Base-by-base conservation (phyloP, 139 green algal genomes). In the Coelastrella sp. region DNA sequence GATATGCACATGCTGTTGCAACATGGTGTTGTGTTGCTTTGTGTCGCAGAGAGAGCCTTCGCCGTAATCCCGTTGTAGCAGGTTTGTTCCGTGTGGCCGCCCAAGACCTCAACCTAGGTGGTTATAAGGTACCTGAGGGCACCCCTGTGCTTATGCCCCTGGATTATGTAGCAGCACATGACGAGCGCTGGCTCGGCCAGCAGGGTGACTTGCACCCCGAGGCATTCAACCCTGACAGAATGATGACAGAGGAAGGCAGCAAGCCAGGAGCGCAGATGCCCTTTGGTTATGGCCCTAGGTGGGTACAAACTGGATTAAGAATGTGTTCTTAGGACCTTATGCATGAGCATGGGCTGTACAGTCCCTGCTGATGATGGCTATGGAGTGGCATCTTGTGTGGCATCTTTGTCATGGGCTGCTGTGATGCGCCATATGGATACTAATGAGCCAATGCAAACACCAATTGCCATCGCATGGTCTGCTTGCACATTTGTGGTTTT, bases 201-300 rank as follows among this genome's bases (percentile, higher is more conserved):
- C 8, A 13, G 23, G 86, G 86, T 13, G 17, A 77, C 22, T 6
- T 83, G 11, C 59, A 77, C 60, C 86, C 86, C 3, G 7, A 11
- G 4, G 59, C 13, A 17, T 90, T 90, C 76, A 73, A 80, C 23
- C 86, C 86, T 65, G 86, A 85, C 16, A 79, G 86, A 59, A 90
- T 90, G 86, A 13, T 90, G 76, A 86, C 76, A 10, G 32, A 22
- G 5, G 86, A 86, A 54, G 86, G 76, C 2, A 54, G 13, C 23
- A 84, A 90, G 64, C 76, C 59, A n/a, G 86, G 86, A 16, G 76
- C 32, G 17, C 86, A 90, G 64, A 79, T 90, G 86, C 86, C 86
- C 0, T 90, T 90, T 80, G 86, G 86, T 23, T 76, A 84, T 66
- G 86, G 76, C 3, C 60, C 73, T 7, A 84, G 85, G 85, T 90